A percentile compares a stretch with the other conserved stretches of the same genome.
phyloP scores from a whole-genome alignment of 768 basidiomycete species.

The Mycena vitilis region DNA sequence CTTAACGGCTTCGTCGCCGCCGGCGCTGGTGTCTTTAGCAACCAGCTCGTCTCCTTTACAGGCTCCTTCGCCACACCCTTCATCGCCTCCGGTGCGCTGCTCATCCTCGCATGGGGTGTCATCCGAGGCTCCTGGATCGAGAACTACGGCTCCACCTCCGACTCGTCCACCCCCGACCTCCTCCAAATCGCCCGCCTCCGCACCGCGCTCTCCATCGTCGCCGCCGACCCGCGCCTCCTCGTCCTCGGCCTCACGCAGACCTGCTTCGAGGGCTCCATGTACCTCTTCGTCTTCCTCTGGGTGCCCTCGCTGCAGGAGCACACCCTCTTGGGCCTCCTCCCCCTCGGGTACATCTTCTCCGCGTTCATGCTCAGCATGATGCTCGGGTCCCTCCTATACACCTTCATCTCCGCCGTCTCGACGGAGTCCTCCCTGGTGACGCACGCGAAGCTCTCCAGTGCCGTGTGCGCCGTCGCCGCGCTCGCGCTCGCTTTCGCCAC shows the following conservation, averaged over 20 bases:
- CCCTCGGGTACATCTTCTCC: slow-evolving; percentile 84
- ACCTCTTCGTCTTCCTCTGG: slow-evolving; percentile 88
- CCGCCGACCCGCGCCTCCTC: slow-evolving; percentile 67
- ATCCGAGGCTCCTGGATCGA: slow-evolving; percentile 73
- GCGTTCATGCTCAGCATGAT: slow-evolving; percentile 87
- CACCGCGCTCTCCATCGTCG: slow-evolving; percentile 69
- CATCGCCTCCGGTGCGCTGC: slow-evolving; percentile 67
- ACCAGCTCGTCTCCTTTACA: slow-evolving; percentile 67
- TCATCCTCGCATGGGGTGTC: slow-evolving; percentile 65
- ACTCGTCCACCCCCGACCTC: slow-evolving; percentile 44
- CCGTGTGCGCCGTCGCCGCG: slow-evolving; percentile 70
- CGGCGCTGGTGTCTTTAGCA: slow-evolving; percentile 72
- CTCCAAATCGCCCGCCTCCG: slow-evolving; percentile 66
- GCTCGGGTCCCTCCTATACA: slow-evolving; percentile 80
- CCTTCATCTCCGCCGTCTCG: slow-evolving; percentile 37
- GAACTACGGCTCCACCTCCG: slow-evolving; percentile 65
- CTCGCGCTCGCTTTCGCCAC: slow-evolving; percentile 66
- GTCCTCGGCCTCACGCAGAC: slow-evolving; percentile 80
- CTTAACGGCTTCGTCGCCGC: slow-evolving; percentile 81
- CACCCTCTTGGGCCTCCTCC: slow-evolving; percentile 58
- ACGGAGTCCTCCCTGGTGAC: slow-evolving; percentile 56
- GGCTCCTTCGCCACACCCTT: slow-evolving; percentile 72
- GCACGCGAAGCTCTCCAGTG: slow-evolving; percentile 75
- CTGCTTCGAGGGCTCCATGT: slow-evolving; percentile 88
- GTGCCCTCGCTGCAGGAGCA: slow-evolving; percentile 80